Base-by-base conservation (phyloP, 2,329 filamentous ascomycete species). In the Aspergillus sp. region DNA sequence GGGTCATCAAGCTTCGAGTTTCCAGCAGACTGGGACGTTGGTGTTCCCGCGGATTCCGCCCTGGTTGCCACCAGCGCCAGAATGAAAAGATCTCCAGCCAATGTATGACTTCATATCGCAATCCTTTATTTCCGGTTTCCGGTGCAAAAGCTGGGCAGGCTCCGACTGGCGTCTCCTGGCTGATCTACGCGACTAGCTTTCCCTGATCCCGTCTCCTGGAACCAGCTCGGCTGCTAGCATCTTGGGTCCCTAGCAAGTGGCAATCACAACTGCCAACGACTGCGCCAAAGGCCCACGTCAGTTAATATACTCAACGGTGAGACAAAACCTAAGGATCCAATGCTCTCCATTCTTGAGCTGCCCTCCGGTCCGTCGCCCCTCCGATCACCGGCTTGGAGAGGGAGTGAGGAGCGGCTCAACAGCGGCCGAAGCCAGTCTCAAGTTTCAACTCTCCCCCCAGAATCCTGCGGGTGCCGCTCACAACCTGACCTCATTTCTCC, bases 191-290 rank as follows among this genome's bases (percentile, higher is more conserved):
- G 41, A 57, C 56, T 56, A 61, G 51, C 51, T 52, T 61, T 58
- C 33, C 60, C 49, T 52, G 54, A 60, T 64, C 62, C 63, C 57
- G 59, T 60, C 61, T 50, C 57, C 49, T 64, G 62, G 62, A 57
- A 61, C 57, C 55, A 44, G 33, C 62, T 52, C 60, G 60, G 54
- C 24, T 63, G 57, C 43, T 50, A 35, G 53, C 60, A 56, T 57
- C 23, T 35, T 39, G 21, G 33, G 44, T 41, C 37, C 49, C 24
- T 37, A 31, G 15, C 17, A 27, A 52, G 50, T 52, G 50, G 50
- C 45, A 48, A 48, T 24, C 11, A 14, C 27, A 37, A n/a, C 48
- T 24, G 11, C 33, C n/a, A 39, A 24, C 33, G 12, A 27, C 5
- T 19, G 15, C n/a, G 23, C 23, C 37, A 43, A 52, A 39, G n/a